Percentiles rank a stretch among this genome's conserved stretches.
Evolutionary conservation across 2,329 filamentous ascomycete species (phyloP).

Genomic region (Coniochaeta sp.): DNA sequence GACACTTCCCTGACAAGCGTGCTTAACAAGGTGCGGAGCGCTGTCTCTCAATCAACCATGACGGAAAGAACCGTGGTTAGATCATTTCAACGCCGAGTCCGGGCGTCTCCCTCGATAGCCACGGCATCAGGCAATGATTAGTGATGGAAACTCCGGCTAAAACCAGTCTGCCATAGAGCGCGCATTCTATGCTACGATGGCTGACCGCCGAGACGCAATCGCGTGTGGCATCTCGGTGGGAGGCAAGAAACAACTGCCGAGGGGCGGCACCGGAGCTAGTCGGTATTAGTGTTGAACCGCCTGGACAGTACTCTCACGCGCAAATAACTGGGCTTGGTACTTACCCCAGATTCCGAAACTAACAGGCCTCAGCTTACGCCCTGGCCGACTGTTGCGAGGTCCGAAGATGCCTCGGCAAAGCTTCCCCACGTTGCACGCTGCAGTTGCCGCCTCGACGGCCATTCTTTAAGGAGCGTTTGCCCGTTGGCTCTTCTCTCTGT

Average conservation of each 20-base stretch:
- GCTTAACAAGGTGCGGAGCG: background rate
- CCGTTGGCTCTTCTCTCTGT: background rate
- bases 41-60: background rate
- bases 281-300: background rate
- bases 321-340: background rate
- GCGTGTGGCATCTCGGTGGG: too few relatives aligned
- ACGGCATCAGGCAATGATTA: too few relatives aligned
- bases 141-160: too few relatives aligned
- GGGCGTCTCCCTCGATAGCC: too few relatives aligned
- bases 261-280: background rate
- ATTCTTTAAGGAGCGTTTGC: background rate
- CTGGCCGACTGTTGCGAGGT: background rate
- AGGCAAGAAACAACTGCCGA: background rate
- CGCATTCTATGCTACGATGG: too few relatives aligned
- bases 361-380: background rate
- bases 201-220: too few relatives aligned
- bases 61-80: too few relatives aligned
- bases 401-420: slow-evolving; percentile 2
- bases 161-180: too few relatives aligned
- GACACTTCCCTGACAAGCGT: background rate
- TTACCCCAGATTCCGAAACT: background rate
- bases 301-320: too few relatives aligned
- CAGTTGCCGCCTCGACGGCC: background rate
- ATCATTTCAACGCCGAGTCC: too few relatives aligned
- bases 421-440: background rate